These are phyloP conservation scores for Globisporangium rhizosaccharum DNA, from an alignment of 352 stramenopile genomes.

Conservation along the genomic window DNA sequence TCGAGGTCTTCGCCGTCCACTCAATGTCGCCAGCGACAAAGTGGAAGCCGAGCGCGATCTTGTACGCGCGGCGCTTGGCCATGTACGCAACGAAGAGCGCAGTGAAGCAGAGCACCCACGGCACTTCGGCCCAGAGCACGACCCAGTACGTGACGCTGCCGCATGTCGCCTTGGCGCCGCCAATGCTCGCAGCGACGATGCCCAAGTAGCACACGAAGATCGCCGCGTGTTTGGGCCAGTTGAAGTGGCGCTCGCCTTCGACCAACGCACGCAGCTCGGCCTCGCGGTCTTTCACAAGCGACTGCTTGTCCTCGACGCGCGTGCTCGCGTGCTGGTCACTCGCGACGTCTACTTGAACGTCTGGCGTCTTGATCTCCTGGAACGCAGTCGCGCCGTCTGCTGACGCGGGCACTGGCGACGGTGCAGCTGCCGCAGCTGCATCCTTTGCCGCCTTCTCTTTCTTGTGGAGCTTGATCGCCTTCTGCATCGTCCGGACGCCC, in stretches of 20 bases:
- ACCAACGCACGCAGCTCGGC: slow-evolving; percentile 6
- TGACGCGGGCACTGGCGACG: not conserved
- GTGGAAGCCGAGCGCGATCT: slow-evolving; percentile 31
- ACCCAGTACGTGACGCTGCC: slow-evolving; percentile 19
- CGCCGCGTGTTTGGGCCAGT: slow-evolving; percentile 28
- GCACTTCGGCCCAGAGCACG: slow-evolving; percentile 36
- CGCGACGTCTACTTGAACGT: slow-evolving; percentile 4
- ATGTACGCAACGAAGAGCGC: slow-evolving; percentile 25
- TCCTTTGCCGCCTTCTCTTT: slow-evolving; percentile 29
- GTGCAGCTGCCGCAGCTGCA: slow-evolving; percentile 5
- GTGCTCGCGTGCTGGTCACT: not conserved
- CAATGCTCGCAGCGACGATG: slow-evolving; percentile 23
- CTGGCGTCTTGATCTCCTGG: slow-evolving; percentile 9
- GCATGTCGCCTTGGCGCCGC: slow-evolving; percentile 11
- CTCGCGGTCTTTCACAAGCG: slow-evolving; percentile 15
- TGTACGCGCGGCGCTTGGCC: slow-evolving; percentile 30
- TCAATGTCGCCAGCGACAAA: slow-evolving; percentile 35
- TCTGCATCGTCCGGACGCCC: slow-evolving; percentile 28
- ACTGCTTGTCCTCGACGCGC: slow-evolving; percentile 4
- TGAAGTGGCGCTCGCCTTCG: slow-evolving; percentile 31
- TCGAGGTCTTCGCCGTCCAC: slow-evolving; percentile 34
- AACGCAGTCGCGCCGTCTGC: not conserved
- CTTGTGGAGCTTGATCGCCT: slow-evolving; percentile 30
- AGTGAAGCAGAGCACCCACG: slow-evolving; percentile 45
- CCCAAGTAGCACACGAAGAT: slow-evolving; percentile 44